These are phyloP conservation scores for Tripidium arundinaceum DNA, from an alignment of 202 grass and related monocot genomes.

Conservation along the genomic window DNA sequence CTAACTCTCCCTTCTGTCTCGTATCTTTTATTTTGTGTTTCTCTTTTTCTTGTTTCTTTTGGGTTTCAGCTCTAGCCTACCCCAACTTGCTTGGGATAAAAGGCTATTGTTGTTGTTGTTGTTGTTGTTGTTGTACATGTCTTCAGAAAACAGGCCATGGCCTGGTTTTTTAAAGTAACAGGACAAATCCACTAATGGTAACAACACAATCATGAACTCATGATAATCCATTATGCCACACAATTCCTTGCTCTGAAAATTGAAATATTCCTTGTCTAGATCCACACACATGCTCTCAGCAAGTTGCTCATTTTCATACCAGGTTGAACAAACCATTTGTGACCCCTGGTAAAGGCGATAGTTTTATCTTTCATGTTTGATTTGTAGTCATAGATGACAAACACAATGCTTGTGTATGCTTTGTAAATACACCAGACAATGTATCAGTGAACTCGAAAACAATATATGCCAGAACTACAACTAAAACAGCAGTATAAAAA, in stretches of 20 bases:
- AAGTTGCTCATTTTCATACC: conserved; percentile 3
- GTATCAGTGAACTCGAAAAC: not conserved
- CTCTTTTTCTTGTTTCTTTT: no score
- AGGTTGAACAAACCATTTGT: not conserved
- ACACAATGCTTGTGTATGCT: not conserved
- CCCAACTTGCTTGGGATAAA: no score
- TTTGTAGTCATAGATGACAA: not conserved
- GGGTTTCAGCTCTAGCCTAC: no score
- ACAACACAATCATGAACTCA: not conserved
- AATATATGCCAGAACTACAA: not conserved
- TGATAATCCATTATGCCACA: not conserved
- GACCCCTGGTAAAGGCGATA: not conserved
- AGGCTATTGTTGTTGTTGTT: no score
- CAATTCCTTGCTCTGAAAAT: not conserved
- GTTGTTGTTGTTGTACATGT: no score
- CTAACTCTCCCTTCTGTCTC: no score
- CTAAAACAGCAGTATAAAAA: not conserved
- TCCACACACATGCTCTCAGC: not conserved
- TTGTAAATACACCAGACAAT: not conserved
- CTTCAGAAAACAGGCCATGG: not conserved
- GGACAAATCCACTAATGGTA: not conserved
- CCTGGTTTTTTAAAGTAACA: not conserved
- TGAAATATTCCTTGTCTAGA: not conserved
- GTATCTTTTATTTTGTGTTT: no score
- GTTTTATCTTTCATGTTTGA: not conserved